Conservation (phyloP, 2,329 filamentous ascomycete genomes). For the Chaetomium sp. region DNA sequence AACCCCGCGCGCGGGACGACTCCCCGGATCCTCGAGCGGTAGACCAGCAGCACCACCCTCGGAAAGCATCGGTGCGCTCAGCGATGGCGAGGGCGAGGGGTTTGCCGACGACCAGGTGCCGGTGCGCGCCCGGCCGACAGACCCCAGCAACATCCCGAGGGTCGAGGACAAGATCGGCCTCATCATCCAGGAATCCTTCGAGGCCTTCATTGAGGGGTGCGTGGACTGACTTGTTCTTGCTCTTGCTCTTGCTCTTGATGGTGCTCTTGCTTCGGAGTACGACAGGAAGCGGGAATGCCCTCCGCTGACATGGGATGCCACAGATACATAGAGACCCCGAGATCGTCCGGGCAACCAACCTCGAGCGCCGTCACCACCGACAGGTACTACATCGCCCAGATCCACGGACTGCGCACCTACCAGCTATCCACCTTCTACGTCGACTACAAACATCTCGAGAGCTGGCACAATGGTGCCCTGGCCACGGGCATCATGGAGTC, state of each 20-base stretch:
- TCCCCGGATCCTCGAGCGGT: conserved; percentile 55
- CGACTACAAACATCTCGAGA: conserved; percentile 81
- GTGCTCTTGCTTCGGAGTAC: not conserved
- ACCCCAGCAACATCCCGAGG: conserved; percentile 60
- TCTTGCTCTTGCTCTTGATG: no score
- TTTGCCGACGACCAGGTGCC: conserved; percentile 68
- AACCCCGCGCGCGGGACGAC: conserved; percentile 49
- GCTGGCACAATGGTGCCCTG: conserved; percentile 75
- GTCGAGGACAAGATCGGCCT: conserved; percentile 78
- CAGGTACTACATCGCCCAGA: conserved; percentile 83
- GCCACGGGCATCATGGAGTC: conserved; percentile 84
- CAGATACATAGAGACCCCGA: conserved; percentile 69
- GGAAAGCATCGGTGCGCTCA: conserved; percentile 61
- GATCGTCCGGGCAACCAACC: conserved; percentile 62
- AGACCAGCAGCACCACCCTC: conserved; percentile 63
- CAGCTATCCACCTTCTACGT: conserved; percentile 84
- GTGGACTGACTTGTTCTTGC: conserved; percentile 33
- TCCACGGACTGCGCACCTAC: conserved; percentile 73
- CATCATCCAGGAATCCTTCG: conserved; percentile 74
- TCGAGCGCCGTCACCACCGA: conserved; percentile 74
- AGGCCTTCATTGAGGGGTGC: conserved; percentile 77
- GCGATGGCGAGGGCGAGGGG: conserved; percentile 63
- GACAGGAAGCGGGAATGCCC: not conserved
- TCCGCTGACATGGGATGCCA: conserved; percentile 15
- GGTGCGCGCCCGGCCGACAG: conserved; percentile 50